These are phyloP conservation scores for Trametes sanguinea DNA, from an alignment of 768 basidiomycete genomes.

Conservation along the genomic window DNA sequence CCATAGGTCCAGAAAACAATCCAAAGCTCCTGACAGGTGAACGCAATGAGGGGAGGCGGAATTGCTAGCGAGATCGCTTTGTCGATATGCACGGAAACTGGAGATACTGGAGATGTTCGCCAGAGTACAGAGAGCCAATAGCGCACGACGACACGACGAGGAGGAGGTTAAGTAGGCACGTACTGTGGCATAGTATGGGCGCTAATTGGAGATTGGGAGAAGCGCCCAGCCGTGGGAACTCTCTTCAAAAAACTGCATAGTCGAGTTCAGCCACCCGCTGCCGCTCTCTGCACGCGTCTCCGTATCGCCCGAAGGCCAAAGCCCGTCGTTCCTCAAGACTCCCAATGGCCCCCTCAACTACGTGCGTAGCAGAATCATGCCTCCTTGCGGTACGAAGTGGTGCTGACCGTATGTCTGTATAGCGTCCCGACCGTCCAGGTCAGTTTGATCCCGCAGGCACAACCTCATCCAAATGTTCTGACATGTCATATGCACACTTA, in stretches of 20 bases:
- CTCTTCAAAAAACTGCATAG: conserved; percentile 29
- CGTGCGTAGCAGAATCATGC: conserved; percentile 40
- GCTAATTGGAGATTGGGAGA: neutral
- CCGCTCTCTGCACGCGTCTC: conserved; percentile 23
- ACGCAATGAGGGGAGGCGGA: no score
- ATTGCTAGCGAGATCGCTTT: no score
- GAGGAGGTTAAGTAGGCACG: no score
- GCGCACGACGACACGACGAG: no score
- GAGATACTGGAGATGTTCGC: no score
- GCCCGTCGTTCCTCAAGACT: conserved; percentile 40
- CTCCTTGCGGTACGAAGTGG: conserved; percentile 5
- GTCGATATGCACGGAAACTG: no score
- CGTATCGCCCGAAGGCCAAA: conserved; percentile 27
- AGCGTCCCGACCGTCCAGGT: conserved; percentile 54
- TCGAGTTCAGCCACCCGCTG: conserved; percentile 38
- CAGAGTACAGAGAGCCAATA: no score
- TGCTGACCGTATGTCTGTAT: conserved; percentile 1
- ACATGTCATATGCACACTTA: conserved; percentile 33
- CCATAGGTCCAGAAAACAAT: no score
- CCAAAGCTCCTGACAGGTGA: no score
- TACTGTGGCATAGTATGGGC: neutral
- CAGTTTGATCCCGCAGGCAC: conserved; percentile 25
- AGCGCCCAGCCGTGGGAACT: conserved; percentile 25
- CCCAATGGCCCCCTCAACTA: conserved; percentile 53
- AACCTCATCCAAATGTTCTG: neutral